These are phyloP conservation scores for Paragyromitra xinjiangensis DNA, from an alignment of 495 filamentous ascomycete species.

Conservation along the genomic window DNA sequence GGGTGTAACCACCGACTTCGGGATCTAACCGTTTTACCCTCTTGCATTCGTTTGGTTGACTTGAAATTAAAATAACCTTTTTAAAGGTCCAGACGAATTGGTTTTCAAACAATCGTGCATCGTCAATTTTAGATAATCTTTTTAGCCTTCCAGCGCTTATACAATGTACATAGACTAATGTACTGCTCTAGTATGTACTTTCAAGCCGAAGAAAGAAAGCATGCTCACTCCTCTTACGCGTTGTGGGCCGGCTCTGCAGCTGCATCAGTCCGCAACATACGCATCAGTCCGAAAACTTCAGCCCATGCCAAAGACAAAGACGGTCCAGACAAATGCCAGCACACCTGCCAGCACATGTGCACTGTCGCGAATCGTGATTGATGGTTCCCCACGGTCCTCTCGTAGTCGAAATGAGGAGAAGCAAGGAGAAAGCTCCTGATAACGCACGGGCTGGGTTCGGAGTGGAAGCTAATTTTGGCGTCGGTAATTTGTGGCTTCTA, in stretches of 20 bases:
- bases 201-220: neutral
- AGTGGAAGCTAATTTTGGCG: conserved; percentile 39
- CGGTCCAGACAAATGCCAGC: conserved; percentile 50
- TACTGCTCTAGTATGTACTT: conserved; percentile 20
- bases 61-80: neutral
- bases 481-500: conserved; percentile 29
- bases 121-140: neutral
- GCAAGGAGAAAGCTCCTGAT: conserved; percentile 40
- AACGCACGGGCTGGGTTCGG: conserved; percentile 48
- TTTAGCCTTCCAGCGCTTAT: conserved; percentile 40
- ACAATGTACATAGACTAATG: conserved; percentile 29
- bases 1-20: conserved; percentile 33
- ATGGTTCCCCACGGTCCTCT: conserved; percentile 41
- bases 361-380: conserved; percentile 43
- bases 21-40: conserved; percentile 46
- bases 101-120: neutral
- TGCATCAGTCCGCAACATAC: conserved; percentile 51
- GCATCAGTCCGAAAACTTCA: conserved; percentile 53
- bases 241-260: conserved; percentile 41
- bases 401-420: conserved; percentile 35
- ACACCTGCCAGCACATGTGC: conserved; percentile 51
- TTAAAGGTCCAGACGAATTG: neutral
- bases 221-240: conserved; percentile 26
- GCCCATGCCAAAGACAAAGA: conserved; percentile 34
- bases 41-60: conserved; percentile 22